These are phyloP conservation scores for Saturnispora hagleri DNA, from an alignment of 805 yeast species.

Conservation along the genomic window DNA sequence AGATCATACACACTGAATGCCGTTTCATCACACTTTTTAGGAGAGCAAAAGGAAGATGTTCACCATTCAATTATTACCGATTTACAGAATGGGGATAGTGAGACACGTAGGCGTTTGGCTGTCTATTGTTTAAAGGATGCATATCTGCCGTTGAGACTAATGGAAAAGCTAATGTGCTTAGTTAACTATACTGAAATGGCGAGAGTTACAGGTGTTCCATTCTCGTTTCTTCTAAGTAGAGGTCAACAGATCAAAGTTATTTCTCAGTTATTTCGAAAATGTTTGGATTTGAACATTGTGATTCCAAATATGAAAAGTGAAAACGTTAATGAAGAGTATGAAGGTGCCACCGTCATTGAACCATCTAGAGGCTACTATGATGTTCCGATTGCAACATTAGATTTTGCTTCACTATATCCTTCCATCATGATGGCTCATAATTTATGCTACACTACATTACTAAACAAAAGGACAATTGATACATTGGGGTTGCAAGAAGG, in stretches of 20 bases:
- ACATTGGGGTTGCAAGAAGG: slow-evolving; percentile 54
- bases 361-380: slow-evolving; percentile 94
- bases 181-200: slow-evolving; percentile 99
- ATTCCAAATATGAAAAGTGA: slow-evolving; percentile 83
- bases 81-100: slow-evolving; percentile 83
- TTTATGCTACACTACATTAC: slow-evolving; percentile 84
- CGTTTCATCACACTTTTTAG: slow-evolving; percentile 86
- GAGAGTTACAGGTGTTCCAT: slow-evolving; percentile 97
- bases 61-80: slow-evolving; percentile 95
- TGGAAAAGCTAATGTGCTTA: slow-evolving; percentile 91
- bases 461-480: slow-evolving; percentile 60
- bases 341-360: slow-evolving; percentile 98
- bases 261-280: slow-evolving; percentile 90
- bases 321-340: slow-evolving; percentile 86
- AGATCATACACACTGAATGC: slow-evolving; percentile 93
- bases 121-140: slow-evolving; percentile 97
- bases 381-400: slow-evolving; percentile 94
- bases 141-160: slow-evolving; percentile 73
- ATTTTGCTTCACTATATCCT: slow-evolving; percentile 95
- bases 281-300: slow-evolving; percentile 75
- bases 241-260: slow-evolving; percentile 98
- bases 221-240: slow-evolving; percentile 75
- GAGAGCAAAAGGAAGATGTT: slow-evolving; percentile 96
- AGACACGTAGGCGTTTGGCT: slow-evolving; percentile 89
- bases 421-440: slow-evolving; percentile 99